Percentiles rank a stretch among this genome's conserved stretches.
Conservation (phyloP, 129 eudicot genomes). For the Lonicera japonica region DNA sequence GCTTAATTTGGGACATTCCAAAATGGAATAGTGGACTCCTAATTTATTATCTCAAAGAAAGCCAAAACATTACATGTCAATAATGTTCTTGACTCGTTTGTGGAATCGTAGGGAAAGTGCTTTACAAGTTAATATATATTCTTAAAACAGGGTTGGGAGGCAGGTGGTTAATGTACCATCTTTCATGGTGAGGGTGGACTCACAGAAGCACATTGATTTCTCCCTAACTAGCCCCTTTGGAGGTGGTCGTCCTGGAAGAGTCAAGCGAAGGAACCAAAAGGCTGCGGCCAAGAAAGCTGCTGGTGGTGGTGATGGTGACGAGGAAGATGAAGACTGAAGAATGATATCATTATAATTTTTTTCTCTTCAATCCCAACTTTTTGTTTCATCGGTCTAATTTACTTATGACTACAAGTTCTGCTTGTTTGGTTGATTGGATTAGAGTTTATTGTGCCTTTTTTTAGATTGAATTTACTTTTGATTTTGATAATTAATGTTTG, state of each 20-base stretch:
- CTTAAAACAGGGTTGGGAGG: constrained; percentile 24
- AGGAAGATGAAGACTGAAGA: constrained; percentile 26
- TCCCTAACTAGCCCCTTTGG: constrained; percentile 30
- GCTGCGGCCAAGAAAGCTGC: constrained; percentile 31
- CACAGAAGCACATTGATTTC: constrained; percentile 30
- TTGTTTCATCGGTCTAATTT: background rate
- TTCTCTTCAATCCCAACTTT: background rate
- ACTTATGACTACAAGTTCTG: background rate
- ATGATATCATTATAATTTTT: background rate
- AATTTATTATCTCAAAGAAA: too few relatives aligned
- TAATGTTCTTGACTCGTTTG: too few relatives aligned
- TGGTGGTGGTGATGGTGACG: constrained; percentile 32
- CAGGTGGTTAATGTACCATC: constrained; percentile 28
- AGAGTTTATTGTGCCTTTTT: too few relatives aligned
- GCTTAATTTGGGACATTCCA: too few relatives aligned
- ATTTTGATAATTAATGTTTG: background rate
- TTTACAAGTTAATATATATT: background rate
- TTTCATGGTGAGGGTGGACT: constrained; percentile 32
- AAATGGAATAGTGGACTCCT: too few relatives aligned
- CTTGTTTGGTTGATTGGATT: background rate
- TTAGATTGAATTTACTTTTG: background rate
- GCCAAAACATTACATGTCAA: too few relatives aligned
- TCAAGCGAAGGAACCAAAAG: constrained; percentile 28
- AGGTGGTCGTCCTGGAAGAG: constrained; percentile 33
- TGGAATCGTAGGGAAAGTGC: background rate